phyloP scores from a whole-genome alignment of 2,329 filamentous ascomycete genomes.

The Pseudocercospora ulei region DNA sequence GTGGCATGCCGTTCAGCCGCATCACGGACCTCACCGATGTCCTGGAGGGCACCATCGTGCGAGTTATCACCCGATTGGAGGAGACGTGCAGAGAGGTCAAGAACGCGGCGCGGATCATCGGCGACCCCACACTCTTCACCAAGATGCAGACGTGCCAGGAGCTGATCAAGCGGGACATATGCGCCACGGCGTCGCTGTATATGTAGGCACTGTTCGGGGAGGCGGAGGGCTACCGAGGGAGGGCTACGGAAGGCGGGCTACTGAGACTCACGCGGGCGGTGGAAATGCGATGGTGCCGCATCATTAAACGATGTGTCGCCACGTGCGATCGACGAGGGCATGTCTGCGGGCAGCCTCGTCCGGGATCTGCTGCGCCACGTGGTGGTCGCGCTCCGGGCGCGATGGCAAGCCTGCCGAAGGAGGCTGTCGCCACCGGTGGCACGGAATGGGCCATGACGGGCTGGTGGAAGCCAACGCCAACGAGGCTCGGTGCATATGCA shows the following conservation, averaged over 20 bases:
- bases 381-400: conserved; percentile 2
- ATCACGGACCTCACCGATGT: conserved; percentile 95
- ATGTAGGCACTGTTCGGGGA: too few species aligned
- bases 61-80: conserved; percentile 85
- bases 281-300: conserved; percentile 1
- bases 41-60: conserved; percentile 90
- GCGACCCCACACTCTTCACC: conserved; percentile 80
- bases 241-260: too few species aligned
- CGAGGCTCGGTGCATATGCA: too few species aligned
- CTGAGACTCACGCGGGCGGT: background rate
- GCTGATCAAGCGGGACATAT: conserved; percentile 93
- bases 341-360: too few species aligned
- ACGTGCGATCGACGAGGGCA: conserved; percentile 3
- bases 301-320: conserved; percentile 5
- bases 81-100: conserved; percentile 96
- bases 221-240: too few species aligned
- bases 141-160: conserved; percentile 98
- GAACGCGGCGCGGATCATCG: conserved; percentile 89
- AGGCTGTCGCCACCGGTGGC: background rate
- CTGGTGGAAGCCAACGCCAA: too few species aligned
- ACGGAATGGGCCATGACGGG: too few species aligned
- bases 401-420: background rate
- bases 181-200: conserved; percentile 77
- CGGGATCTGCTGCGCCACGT: conserved; percentile 5
- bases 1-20: conserved; percentile 96